Evolutionary conservation across 2,329 filamentous ascomycete genomes (phyloP), one percentile per base, ranked within the genome.

Genomic region (Xylaria sp.): DNA sequence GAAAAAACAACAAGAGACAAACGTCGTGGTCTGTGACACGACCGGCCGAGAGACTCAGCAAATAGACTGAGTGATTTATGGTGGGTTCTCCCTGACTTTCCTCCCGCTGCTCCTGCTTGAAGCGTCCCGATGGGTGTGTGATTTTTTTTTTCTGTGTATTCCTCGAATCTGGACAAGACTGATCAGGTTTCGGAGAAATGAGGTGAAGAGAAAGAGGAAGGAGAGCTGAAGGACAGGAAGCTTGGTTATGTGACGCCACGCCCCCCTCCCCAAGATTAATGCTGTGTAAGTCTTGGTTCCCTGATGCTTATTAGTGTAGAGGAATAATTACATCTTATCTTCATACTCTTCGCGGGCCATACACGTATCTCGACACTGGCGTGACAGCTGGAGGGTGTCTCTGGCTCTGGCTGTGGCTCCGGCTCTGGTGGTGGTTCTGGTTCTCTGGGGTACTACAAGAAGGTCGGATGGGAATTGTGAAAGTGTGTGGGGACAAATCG

Each of bases 181-280:
- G 18, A 47, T 35, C 59, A 50, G 59, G 52, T 42, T 51, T 44
- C 46, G 51, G 49, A 19, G 55, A 37, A 47, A 57, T 44, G 48
- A 53, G 39, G 55, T 52, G 35, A 56, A 49, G 53, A 54, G 52
- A 46, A 44, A 42, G 44, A 42, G 57, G 47, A 54, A 55, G 57
- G 52, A 54, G 60, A 64, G 54, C 57, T 59, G 59, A 58, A 47
- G 62, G 61, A 57, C 59, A 64, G 56, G 42, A 62, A 66, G 66
- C 64, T 64, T 67, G 66, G 66, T 67, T 69, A 67, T 67, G 67
- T 66, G 65, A 69, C 64, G 66, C 69, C 68, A 68, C 68, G 66
- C 55, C 57, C 46, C 30, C 52, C 23, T 23, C 64, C 49, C 39
- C 30, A 55, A 51, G 48, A 58, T 59, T 57, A 60, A 59, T 56